Evolutionary conservation across 306 rosid genomes (phyloP).

Genomic region (Parietaria judaica): DNA sequence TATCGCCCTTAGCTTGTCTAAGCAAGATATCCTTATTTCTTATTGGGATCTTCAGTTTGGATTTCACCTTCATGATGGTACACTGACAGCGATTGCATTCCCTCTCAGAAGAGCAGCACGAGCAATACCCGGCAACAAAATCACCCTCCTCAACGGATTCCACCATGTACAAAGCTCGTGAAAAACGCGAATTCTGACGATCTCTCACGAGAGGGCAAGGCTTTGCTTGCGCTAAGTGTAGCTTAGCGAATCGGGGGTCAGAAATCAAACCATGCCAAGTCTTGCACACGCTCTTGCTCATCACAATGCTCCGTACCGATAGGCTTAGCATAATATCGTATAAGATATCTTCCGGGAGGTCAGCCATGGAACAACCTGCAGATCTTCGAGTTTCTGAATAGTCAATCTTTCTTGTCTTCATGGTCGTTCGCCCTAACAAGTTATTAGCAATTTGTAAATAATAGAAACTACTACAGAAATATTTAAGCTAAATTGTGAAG

Average conservation of each 20-base stretch:
- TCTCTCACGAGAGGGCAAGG: neutral
- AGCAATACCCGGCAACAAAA: no score
- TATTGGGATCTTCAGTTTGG: slow-evolving; percentile 18
- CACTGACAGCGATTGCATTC: no score
- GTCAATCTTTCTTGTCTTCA: no score
- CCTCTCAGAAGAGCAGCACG: no score
- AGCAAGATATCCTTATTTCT: slow-evolving; percentile 1
- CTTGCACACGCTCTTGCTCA: slow-evolving; percentile 27
- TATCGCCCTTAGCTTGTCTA: neutral
- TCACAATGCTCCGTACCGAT: slow-evolving; percentile 15
- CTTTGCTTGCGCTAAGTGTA: slow-evolving; percentile 9
- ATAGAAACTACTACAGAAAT: no score
- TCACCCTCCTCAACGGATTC: no score
- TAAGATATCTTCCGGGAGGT: neutral
- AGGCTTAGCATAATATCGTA: slow-evolving; percentile 9
- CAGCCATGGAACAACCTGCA: neutral
- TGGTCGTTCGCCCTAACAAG: no score
- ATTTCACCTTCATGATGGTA: no score
- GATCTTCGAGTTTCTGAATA: no score
- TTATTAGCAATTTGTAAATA: no score
- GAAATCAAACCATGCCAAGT: slow-evolving; percentile 19
- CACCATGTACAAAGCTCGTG: slow-evolving; percentile 9
- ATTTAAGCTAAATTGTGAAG: no score
- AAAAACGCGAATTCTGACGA: no score
- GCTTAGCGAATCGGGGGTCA: slow-evolving; percentile 17